phyloP scores from a whole-genome alignment of 208 protist species.

The Phytomonas sp. region DNA sequence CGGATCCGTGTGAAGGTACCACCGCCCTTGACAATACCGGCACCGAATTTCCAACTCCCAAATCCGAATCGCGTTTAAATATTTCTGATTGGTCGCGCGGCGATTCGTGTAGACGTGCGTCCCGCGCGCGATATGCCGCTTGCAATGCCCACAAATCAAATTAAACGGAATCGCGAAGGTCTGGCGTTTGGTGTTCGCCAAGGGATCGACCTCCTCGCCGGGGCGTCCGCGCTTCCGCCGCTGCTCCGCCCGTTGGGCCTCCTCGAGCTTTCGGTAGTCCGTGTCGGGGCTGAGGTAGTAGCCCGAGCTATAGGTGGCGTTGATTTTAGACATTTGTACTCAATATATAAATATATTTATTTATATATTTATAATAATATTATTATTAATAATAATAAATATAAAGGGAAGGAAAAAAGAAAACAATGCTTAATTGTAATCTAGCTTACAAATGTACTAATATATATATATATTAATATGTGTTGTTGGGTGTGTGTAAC shows the following conservation, averaged over 20 bases:
- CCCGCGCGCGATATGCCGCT: slow-evolving; percentile 59
- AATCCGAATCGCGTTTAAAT: slow-evolving; percentile 55
- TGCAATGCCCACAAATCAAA: slow-evolving; percentile 58
- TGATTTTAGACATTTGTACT: slow-evolving; percentile 73
- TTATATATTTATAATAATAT: slow-evolving; percentile 14
- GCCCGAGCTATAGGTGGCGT: slow-evolving; percentile 78
- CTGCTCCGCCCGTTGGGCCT: slow-evolving; percentile 38
- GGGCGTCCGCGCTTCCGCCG: slow-evolving; percentile 30
- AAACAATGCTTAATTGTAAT: neutral
- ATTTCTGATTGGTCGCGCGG: slow-evolving; percentile 45
- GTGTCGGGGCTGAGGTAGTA: slow-evolving; percentile 78
- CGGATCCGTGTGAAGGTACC: slow-evolving; percentile 64
- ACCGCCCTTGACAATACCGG: slow-evolving; percentile 55
- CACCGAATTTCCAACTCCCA: slow-evolving; percentile 77
- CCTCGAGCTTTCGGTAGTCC: slow-evolving; percentile 76
- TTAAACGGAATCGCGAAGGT: slow-evolving; percentile 85
- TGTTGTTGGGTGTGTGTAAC: neutral
- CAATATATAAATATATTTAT: slow-evolving; percentile 1
- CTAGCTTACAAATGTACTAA: slow-evolving; percentile 3
- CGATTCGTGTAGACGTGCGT: slow-evolving; percentile 80
- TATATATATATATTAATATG: slow-evolving; percentile 6
- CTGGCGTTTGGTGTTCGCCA: slow-evolving; percentile 29
- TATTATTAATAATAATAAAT: slow-evolving; percentile 12
- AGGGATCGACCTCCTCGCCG: neutral
- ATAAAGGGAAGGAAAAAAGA: slow-evolving; percentile 5